phyloP scores from a whole-genome alignment of 495 filamentous ascomycete species.

The Usnea hakonensis region DNA sequence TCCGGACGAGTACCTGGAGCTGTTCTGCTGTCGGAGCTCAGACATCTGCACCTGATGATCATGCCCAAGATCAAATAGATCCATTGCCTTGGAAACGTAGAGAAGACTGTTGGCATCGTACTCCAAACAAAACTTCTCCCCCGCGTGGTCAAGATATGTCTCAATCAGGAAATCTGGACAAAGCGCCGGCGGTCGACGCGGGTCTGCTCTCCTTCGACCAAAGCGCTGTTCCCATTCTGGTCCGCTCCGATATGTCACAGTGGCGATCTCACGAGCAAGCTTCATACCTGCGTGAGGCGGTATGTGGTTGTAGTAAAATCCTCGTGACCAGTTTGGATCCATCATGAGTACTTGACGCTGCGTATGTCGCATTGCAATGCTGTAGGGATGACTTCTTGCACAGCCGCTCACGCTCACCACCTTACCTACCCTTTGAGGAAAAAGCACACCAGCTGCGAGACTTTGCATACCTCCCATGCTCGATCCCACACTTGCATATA shows the following conservation, averaged over 20 bases:
- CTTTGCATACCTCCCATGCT: slow-evolving; percentile 99
- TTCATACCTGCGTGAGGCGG: slow-evolving; percentile 97
- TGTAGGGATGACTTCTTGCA: slow-evolving; percentile 92
- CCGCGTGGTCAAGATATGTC: slow-evolving; percentile 96
- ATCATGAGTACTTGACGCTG: slow-evolving; percentile 98
- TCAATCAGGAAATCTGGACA: slow-evolving; percentile 98
- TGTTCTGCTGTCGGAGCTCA: slow-evolving; percentile 42
- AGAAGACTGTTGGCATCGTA: slow-evolving; percentile 95
- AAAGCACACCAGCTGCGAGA: slow-evolving; percentile 80
- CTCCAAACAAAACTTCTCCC: slow-evolving; percentile 97
- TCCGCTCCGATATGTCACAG: slow-evolving; percentile 91
- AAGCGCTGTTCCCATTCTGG: slow-evolving; percentile 98
- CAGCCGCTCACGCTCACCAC: slow-evolving; percentile 91
- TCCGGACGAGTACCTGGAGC: slow-evolving; percentile 38
- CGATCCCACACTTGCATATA: slow-evolving; percentile 88
- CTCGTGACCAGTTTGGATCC: slow-evolving; percentile 95
- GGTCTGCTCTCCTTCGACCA: slow-evolving; percentile 78
- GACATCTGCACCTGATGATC: slow-evolving; percentile 51
- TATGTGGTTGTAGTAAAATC: slow-evolving; percentile 84
- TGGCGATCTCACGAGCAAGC: slow-evolving; percentile 93
- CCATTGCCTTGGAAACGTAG: slow-evolving; percentile 98
- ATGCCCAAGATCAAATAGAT: slow-evolving; percentile 85
- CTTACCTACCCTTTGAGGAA: slow-evolving; percentile 68
- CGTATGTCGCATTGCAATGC: slow-evolving; percentile 98
- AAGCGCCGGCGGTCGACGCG: slow-evolving; percentile 75